These are phyloP conservation scores for Pythium coloratum DNA, from an alignment of 352 stramenopile genomes.

Conservation along the genomic window DNA sequence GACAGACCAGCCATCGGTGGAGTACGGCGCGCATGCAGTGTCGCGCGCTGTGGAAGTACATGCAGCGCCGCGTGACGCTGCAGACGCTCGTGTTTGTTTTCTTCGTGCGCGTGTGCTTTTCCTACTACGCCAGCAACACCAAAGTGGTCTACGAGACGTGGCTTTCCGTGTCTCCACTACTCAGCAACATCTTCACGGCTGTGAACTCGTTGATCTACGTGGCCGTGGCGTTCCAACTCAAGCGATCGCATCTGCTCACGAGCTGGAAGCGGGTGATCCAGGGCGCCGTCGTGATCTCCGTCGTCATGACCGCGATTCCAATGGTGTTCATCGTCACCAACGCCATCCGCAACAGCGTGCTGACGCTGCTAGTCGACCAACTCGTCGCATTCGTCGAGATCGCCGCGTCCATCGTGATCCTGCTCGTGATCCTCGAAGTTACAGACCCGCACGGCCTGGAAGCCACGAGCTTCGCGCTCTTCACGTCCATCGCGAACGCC, in stretches of 20 bases:
- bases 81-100: conserved; percentile 47
- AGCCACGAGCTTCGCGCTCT: conserved; percentile 45
- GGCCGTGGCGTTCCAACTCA: conserved; percentile 34
- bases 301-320: conserved; percentile 38
- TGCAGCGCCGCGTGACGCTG: conserved; percentile 41
- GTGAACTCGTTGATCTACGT: conserved; percentile 50
- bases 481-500: conserved; percentile 59
- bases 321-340: conserved; percentile 59
- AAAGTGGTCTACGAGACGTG: conserved; percentile 68
- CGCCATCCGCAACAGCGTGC: conserved; percentile 45
- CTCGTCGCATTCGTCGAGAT: conserved; percentile 50
- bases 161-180: conserved; percentile 36
- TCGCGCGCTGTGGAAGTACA: conserved; percentile 33
- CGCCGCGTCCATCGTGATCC: conserved; percentile 47
- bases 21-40: conserved; percentile 1
- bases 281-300: conserved; percentile 33
- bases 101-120: conserved; percentile 48
- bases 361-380: conserved; percentile 56
- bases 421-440: conserved; percentile 49
- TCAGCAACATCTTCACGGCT: conserved; percentile 45
- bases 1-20: neutral
- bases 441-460: conserved; percentile 45
- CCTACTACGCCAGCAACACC: conserved; percentile 55
- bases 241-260: conserved; percentile 27
- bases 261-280: conserved; percentile 45